Conservation (phyloP, 169 alveolate genomes). For the Cryptosporidium sp. region DNA sequence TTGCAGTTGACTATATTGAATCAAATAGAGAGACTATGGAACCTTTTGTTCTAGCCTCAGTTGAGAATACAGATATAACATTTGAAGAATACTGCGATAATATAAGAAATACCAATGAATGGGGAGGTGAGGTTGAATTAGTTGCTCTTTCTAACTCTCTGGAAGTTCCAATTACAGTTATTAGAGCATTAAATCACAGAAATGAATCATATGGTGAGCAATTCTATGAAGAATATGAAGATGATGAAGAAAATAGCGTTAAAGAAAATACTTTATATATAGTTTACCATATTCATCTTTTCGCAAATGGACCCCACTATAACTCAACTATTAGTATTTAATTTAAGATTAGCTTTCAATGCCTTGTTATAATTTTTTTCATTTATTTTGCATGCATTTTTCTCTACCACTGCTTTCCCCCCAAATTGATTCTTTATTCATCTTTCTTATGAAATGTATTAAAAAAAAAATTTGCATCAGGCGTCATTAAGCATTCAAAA, state of each 20-base stretch:
- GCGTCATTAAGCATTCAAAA: no score
- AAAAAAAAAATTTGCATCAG: no score
- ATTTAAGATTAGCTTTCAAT: no score
- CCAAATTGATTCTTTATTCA: background rate
- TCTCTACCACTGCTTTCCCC: background rate
- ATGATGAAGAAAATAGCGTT: background rate
- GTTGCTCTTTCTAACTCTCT: conserved; percentile 60
- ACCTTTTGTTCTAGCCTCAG: conserved; percentile 57
- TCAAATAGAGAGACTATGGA: conserved; percentile 38
- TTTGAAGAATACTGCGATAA: conserved; percentile 51
- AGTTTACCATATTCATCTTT: conserved; percentile 51
- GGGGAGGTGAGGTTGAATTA: conserved; percentile 74
- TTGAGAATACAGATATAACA: conserved; percentile 24
- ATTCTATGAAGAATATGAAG: conserved; percentile 7
- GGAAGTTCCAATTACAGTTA: conserved; percentile 45
- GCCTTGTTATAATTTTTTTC: no score
- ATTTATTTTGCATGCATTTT: background rate
- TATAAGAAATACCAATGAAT: conserved; percentile 53
- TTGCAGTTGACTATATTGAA: conserved; percentile 63
- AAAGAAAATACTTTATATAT: conserved; percentile 18
- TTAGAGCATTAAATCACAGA: conserved; percentile 42
- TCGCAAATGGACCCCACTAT: conserved; percentile 65
- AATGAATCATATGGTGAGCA: conserved; percentile 63
- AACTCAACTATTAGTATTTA: conserved; percentile 37
- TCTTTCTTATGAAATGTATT: no score